phyloP scores from a whole-genome alignment of 2,329 filamentous ascomycete species.

The Verticillium zaregamsianum region DNA sequence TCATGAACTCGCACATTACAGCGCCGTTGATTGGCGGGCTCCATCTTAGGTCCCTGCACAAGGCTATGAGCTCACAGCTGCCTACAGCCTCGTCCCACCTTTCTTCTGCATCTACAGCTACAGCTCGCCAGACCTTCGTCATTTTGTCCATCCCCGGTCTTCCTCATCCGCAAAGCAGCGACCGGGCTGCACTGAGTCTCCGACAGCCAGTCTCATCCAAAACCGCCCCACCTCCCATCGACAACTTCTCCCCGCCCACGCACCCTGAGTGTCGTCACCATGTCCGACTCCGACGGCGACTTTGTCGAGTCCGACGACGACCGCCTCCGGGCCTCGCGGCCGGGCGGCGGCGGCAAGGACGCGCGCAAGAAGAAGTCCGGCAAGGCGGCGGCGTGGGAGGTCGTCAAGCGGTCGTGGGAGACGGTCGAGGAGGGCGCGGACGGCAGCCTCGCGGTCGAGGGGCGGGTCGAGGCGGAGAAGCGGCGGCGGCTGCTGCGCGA shows the following conservation, averaged over 20 bases:
- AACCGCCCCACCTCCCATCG: neutral
- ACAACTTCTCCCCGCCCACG: neutral
- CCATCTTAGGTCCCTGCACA: neutral
- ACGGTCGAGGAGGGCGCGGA: slow-evolving; percentile 74
- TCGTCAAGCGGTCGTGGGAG: slow-evolving; percentile 67
- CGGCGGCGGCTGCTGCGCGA: slow-evolving; percentile 78
- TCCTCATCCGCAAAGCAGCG: neutral
- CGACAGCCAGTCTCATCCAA: neutral
- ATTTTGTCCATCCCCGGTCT: neutral
- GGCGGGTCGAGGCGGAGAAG: slow-evolving; percentile 76
- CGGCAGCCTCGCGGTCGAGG: slow-evolving; percentile 72
- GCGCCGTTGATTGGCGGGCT: neutral
- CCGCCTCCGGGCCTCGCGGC: slow-evolving; percentile 42
- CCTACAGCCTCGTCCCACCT: slow-evolving; percentile 1
- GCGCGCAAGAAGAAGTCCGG: slow-evolving; percentile 15
- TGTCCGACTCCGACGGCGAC: slow-evolving; percentile 72
- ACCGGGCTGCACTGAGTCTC: neutral
- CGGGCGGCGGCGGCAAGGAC: slow-evolving; percentile 19
- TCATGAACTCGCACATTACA: neutral
- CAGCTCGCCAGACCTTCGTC: neutral
- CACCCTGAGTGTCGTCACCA: slow-evolving; percentile 24
- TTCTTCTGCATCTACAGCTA: neutral
- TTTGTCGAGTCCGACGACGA: slow-evolving; percentile 66
- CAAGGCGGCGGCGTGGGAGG: slow-evolving; percentile 57
- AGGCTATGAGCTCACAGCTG: neutral